Evolutionary conservation across 352 stramenopile species (phyloP).

Genomic region (Pythium myriotylum): DNA sequence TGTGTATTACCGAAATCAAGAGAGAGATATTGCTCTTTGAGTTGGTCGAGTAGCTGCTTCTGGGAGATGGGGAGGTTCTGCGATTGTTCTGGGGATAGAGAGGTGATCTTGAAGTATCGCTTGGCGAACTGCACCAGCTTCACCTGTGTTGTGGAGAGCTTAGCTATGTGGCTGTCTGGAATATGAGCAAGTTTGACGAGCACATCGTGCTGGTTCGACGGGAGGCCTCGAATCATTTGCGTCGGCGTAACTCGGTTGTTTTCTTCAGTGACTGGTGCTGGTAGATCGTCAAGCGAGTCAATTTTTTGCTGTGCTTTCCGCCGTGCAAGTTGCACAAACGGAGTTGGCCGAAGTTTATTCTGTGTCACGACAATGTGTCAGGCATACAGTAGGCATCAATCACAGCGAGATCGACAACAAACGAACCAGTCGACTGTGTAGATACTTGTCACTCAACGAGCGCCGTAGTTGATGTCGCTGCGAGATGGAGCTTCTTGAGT

Average conservation of each 20-base stretch:
- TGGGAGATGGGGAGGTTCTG: conserved; percentile 39
- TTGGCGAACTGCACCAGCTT: conserved; percentile 63
- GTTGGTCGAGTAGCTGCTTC: conserved; percentile 43
- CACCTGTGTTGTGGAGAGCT: conserved; percentile 38
- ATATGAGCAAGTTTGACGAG: conserved; percentile 43
- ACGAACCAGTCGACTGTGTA: conserved; percentile 36
- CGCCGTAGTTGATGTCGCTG: conserved; percentile 8
- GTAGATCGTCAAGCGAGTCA: conserved; percentile 29
- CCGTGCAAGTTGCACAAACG: conserved; percentile 51
- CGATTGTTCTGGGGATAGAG: conserved; percentile 37
- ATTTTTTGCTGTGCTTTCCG: conserved; percentile 53
- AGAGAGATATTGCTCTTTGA: conserved; percentile 25
- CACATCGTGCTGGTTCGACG: conserved; percentile 39
- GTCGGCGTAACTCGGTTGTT: neutral
- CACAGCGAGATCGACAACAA: neutral
- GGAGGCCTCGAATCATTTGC: conserved; percentile 10
- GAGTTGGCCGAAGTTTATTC: conserved; percentile 46
- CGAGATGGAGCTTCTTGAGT: neutral
- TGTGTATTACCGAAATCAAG: too few species aligned
- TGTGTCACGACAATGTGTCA: conserved; percentile 13
- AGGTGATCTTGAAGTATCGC: conserved; percentile 47
- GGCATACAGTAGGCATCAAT: neutral
- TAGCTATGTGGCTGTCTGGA: conserved; percentile 37
- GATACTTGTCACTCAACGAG: conserved; percentile 46
- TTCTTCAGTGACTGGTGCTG: neutral